A percentile compares a stretch with the other conserved stretches of the same genome.
These are phyloP conservation scores for Cupressus sempervirens DNA, from an alignment of 75 land plant species.

Conservation along the genomic window DNA sequence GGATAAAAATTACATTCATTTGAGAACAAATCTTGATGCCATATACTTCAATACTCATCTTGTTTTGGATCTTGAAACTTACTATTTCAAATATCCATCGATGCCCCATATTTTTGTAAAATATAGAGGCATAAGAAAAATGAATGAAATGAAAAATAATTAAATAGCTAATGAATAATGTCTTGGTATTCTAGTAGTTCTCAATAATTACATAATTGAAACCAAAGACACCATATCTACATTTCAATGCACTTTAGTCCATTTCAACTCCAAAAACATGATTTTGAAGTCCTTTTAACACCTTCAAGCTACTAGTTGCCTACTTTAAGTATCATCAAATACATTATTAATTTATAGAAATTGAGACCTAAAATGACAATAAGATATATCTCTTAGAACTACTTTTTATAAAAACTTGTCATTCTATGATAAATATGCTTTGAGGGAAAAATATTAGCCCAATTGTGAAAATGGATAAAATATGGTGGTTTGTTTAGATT, in stretches of 20 bases:
- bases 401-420: neutral
- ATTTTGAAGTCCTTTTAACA: constrained; percentile 52
- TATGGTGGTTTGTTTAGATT: neutral
- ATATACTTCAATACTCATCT: neutral
- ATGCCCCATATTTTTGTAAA: neutral
- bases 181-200: constrained; percentile 47
- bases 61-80: neutral
- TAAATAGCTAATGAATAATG: constrained; percentile 49
- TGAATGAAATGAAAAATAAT: neutral
- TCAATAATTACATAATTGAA: constrained; percentile 42
- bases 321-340: constrained; percentile 1
- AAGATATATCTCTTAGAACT: neutral
- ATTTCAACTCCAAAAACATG: constrained; percentile 56
- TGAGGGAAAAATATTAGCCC: neutral
- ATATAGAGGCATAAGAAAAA: neutral
- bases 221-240: constrained; percentile 63
- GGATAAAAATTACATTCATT: neutral
- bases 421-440: neutral
- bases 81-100: neutral
- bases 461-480: neutral
- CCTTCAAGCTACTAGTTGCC: constrained; percentile 52
- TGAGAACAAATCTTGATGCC: neutral
- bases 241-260: constrained; percentile 57
- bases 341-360: neutral
- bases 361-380: neutral